Percentiles rank a stretch among this genome's conserved stretches.
Evolutionary conservation across 2,329 filamentous ascomycete genomes (phyloP).

Genomic region (Colletotrichum truncatum): DNA sequence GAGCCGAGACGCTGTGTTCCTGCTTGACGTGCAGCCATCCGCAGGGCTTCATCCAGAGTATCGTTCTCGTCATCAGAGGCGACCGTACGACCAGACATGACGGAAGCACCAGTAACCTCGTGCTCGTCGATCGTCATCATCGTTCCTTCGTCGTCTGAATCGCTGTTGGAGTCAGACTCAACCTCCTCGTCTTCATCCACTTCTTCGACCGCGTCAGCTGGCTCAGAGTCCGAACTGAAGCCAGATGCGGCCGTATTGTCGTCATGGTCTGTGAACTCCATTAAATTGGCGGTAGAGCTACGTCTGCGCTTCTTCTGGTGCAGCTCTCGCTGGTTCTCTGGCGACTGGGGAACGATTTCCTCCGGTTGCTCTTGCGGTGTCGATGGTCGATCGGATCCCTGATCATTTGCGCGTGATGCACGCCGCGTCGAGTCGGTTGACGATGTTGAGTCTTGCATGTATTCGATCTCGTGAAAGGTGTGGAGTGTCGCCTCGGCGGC

Average conservation of each 20-base stretch:
- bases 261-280: constrained; percentile 72
- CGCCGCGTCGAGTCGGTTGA: constrained; percentile 80
- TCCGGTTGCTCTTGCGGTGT: constrained; percentile 71
- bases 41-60: constrained; percentile 79
- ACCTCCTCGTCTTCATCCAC: constrained; percentile 61
- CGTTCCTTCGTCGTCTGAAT: constrained; percentile 80
- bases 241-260: constrained; percentile 79
- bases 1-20: constrained; percentile 75
- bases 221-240: constrained; percentile 74
- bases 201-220: constrained; percentile 63
- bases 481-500: constrained; percentile 96
- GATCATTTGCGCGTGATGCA: constrained; percentile 58
- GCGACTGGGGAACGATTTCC: constrained; percentile 64
- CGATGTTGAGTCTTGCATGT: constrained; percentile 85
- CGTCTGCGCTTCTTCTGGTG: constrained; percentile 66
- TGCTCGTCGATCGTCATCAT: constrained; percentile 86
- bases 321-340: constrained; percentile 71
- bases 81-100: constrained; percentile 67
- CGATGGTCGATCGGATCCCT: constrained; percentile 62
- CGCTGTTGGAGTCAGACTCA: constrained; percentile 53
- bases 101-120: constrained; percentile 76
- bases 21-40: constrained; percentile 78
- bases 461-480: constrained; percentile 95
- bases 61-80: constrained; percentile 66
- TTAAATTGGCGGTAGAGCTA: constrained; percentile 72